Evolutionary conservation across 108 stramenopile genomes (phyloP), one percentile per base, ranked within the genome.

Genomic region (Skeletonema marinoi): DNA sequence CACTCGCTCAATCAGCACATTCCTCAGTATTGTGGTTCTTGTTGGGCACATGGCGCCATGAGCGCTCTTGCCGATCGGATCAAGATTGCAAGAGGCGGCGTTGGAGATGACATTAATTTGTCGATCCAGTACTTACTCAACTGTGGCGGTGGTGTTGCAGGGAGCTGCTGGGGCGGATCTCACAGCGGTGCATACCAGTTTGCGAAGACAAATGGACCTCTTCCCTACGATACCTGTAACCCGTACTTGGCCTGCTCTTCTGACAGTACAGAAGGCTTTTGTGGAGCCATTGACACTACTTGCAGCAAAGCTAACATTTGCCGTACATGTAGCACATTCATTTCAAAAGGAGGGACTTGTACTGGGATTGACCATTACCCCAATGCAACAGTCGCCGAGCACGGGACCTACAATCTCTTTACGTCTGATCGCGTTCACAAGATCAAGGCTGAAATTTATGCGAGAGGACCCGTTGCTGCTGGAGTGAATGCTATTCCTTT

Each of bases 1-100:
- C 54, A 56, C 7, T 56, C 54, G 8, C 72, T 96, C 50, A 98
- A 97, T 74, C 98, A 97, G 71, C 93, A 96, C 78, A 87, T 96
- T 51, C 92, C 92, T 25, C 89, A 92, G 68, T 92, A 90, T 48
- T 90, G 92, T 38, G 92, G 90, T 13, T 90, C 86, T 16, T 98
- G 98, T 81, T 98, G 98, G 98, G 97, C 96, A 7, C 96, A 97
- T 62, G 94, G 91, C 21, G 87, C 96, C 39, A 33, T 96, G 35
- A 85, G 83, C 46, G 73, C 88, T 61, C 85, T 98, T 25, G 90
- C 87, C 8, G 97, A 98, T 83, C 91, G 97, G 19, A 93, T 98
- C 82, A 93, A 95, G 66, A 98, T 98, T 77, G 93, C 94, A 1
- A 73, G 92, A n/a, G 61, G 82, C n/a, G 76, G 70, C 9, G 44